Evolutionary conservation across 2,329 filamentous ascomycete species (phyloP).

Genomic region (Claviceps monticola): DNA sequence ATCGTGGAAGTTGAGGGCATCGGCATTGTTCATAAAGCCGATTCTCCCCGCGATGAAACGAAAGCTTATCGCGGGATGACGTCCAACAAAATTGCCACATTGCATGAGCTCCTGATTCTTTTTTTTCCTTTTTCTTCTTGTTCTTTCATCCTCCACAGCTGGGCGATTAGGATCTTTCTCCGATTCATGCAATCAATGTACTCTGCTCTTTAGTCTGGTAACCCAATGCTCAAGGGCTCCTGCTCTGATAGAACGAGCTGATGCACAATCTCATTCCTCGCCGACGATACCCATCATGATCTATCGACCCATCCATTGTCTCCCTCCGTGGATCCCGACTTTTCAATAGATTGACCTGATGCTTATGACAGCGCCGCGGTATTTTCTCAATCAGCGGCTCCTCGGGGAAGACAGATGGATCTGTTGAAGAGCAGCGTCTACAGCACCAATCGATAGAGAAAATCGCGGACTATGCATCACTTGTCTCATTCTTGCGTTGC

Average conservation of each 20-base stretch:
- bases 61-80: too few relatives aligned
- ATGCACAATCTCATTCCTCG: background rate
- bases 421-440: background rate
- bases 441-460: background rate
- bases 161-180: background rate
- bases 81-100: too few relatives aligned
- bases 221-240: conserved; percentile 43
- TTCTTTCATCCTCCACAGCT: too few relatives aligned
- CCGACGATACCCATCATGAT: background rate
- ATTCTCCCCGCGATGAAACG: too few relatives aligned
- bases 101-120: too few relatives aligned
- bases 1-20: too few relatives aligned
- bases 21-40: too few relatives aligned
- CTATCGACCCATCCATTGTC: conserved; percentile 15
- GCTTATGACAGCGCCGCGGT: conserved; percentile 1
- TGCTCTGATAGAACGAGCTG: conserved; percentile 51
- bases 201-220: conserved; percentile 50
- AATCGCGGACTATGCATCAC: conserved; percentile 1
- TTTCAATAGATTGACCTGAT: conserved; percentile 3
- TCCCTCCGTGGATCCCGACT: conserved; percentile 14
- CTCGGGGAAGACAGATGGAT: background rate
- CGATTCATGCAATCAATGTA: conserved; percentile 31
- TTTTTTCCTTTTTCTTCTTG: too few relatives aligned
- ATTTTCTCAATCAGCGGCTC: background rate
- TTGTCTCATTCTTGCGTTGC: conserved; percentile 41